Percentiles rank a stretch among this genome's conserved stretches.
Evolutionary conservation across 202 grass and related monocot species (phyloP).

Genomic region (Zoysia matrella): DNA sequence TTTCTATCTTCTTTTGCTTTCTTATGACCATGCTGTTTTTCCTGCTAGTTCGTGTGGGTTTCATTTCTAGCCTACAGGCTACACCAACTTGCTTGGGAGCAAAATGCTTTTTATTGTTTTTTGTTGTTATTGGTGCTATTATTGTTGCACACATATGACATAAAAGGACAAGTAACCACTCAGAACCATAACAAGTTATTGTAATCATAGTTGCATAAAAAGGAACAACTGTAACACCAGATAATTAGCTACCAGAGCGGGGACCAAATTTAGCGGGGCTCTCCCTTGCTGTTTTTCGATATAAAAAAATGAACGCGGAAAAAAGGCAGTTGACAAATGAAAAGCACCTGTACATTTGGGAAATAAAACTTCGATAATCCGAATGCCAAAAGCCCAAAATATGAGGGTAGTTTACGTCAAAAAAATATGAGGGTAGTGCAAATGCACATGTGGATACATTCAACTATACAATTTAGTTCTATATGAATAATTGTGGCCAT

Average conservation of each 20-base stretch:
- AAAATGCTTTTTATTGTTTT: too few relatives aligned
- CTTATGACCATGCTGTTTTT: too few relatives aligned
- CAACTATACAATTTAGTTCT: conserved; percentile 29
- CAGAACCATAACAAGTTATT: background rate
- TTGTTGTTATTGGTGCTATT: too few relatives aligned
- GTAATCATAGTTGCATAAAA: conserved; percentile 9
- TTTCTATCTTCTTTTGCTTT: too few relatives aligned
- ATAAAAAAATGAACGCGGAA: too few relatives aligned
- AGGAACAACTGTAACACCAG: background rate
- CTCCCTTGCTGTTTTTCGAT: too few relatives aligned
- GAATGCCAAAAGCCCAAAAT: background rate
- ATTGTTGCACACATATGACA: background rate
- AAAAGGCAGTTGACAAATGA: background rate
- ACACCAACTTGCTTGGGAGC: too few relatives aligned
- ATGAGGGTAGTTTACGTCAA: too few relatives aligned
- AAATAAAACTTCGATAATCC: conserved; percentile 4
- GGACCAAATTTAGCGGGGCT: background rate
- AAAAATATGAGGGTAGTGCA: too few relatives aligned
- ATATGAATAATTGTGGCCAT: background rate
- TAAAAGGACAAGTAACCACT: background rate
- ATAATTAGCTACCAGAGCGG: background rate
- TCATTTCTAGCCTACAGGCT: too few relatives aligned
- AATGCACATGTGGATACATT: conserved; percentile 1
- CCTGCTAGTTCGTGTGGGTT: too few relatives aligned
- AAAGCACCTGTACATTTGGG: background rate